These are phyloP conservation scores for Echria macrotheca DNA, from an alignment of 495 filamentous ascomycete species.

Conservation along the genomic window DNA sequence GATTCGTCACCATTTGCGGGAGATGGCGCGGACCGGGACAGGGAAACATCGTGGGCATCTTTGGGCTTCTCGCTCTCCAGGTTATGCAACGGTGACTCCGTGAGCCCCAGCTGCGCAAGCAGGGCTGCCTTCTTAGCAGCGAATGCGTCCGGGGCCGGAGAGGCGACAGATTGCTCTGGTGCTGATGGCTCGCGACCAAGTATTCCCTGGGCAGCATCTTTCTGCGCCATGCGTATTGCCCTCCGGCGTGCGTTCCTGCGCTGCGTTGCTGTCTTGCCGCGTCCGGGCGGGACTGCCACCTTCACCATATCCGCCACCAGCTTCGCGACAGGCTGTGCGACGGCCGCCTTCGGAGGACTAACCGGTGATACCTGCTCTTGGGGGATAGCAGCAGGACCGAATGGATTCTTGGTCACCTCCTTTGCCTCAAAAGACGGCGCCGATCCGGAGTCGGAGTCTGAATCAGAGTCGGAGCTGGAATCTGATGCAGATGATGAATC, in stretches of 20 bases:
- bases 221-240: constrained; percentile 22
- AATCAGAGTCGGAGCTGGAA: background rate
- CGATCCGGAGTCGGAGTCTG: background rate
- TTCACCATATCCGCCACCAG: too few species aligned
- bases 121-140: constrained; percentile 22
- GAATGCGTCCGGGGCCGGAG: background rate
- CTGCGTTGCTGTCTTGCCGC: constrained; percentile 33
- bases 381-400: too few species aligned
- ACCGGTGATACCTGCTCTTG: too few species aligned
- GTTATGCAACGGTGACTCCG: background rate
- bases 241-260: constrained; percentile 40
- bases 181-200: too few species aligned
- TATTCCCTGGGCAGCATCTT: constrained; percentile 9
- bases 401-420: too few species aligned
- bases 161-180: background rate
- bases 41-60: background rate
- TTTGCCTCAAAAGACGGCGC: background rate
- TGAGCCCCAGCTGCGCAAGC: constrained; percentile 11
- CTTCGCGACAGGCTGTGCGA: too few species aligned
- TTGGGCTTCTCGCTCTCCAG: background rate
- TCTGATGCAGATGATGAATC: background rate
- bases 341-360: background rate
- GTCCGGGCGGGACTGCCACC: constrained; percentile 23
- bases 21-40: too few species aligned
- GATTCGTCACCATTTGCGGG: too few species aligned